Percentiles rank a stretch among this genome's conserved stretches.
These are phyloP conservation scores for Thymus quinquecostatus DNA, from an alignment of 257 asterid species.

Conservation along the genomic window DNA sequence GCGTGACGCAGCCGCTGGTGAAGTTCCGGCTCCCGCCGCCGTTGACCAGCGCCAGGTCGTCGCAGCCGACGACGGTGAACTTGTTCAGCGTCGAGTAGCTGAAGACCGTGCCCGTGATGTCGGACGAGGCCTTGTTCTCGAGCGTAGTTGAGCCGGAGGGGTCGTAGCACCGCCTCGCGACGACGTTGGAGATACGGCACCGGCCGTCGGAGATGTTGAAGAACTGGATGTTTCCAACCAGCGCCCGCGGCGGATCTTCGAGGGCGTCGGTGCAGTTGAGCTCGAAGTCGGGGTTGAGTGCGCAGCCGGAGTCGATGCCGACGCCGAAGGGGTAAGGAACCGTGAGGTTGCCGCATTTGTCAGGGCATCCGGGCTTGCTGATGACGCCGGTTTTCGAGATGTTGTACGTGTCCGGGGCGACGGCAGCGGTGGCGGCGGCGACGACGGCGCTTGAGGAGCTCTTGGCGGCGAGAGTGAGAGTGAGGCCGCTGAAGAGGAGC, in stretches of 20 bases:
- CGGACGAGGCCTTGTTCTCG: conserved; percentile 26
- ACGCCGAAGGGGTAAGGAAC: conserved; percentile 70
- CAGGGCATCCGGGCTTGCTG: conserved; percentile 45
- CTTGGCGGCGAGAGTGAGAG: conserved; percentile 33
- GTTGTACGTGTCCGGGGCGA: conserved; percentile 37
- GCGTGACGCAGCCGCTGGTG: conserved; percentile 57
- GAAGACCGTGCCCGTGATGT: conserved; percentile 41
- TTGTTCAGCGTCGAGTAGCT: conserved; percentile 58
- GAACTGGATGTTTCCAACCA: conserved; percentile 23
- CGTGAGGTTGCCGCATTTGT: conserved; percentile 58
- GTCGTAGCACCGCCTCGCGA: conserved; percentile 54
- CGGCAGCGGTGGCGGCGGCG: not conserved
- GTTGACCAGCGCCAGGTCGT: conserved; percentile 44
- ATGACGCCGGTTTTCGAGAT: conserved; percentile 37
- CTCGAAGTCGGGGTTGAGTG: conserved; percentile 23
- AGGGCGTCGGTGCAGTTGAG: conserved; percentile 53
- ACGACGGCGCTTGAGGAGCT: conserved; percentile 18
- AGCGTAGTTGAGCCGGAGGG: conserved; percentile 26
- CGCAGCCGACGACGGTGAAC: conserved; percentile 71
- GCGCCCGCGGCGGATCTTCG: conserved; percentile 51
- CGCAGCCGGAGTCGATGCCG: conserved; percentile 47
- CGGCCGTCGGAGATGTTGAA: conserved; percentile 59
- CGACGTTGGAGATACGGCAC: conserved; percentile 47
- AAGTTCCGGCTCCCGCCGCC: conserved; percentile 31
- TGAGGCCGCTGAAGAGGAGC: conserved; percentile 28